Evolutionary conservation across 2,329 filamentous ascomycete species (phyloP).

Genomic region (Neocucurbitaria cava): DNA sequence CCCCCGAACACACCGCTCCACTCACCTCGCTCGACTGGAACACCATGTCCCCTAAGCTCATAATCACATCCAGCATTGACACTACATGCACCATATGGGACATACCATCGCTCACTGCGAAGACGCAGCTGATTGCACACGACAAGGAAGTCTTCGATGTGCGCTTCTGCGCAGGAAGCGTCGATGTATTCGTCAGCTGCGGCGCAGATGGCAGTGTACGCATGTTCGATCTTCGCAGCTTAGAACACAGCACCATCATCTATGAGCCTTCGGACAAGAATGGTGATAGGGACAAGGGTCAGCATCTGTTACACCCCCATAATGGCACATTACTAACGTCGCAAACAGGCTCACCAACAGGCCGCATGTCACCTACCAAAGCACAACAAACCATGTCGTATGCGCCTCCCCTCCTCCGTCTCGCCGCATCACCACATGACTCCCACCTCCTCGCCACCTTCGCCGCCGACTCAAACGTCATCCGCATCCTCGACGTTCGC

Average conservation of each 20-base stretch:
- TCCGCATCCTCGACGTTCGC: slow-evolving; percentile 93
- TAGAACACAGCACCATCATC: slow-evolving; percentile 98
- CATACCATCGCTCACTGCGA: slow-evolving; percentile 95
- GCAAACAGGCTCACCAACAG: slow-evolving; percentile 51
- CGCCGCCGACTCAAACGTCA: slow-evolving; percentile 87
- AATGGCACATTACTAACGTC: slow-evolving; percentile 6
- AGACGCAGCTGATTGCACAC: slow-evolving; percentile 97
- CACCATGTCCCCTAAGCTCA: slow-evolving; percentile 92
- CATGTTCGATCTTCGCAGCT: slow-evolving; percentile 96
- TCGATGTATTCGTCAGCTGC: slow-evolving; percentile 98
- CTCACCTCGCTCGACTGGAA: slow-evolving; percentile 98
- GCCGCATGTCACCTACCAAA: slow-evolving; percentile 73
- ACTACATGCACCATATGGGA: slow-evolving; percentile 99
- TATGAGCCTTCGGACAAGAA: slow-evolving; percentile 95
- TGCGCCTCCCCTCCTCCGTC: slow-evolving; percentile 72
- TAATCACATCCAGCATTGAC: slow-evolving; percentile 98
- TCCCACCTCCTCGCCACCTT: slow-evolving; percentile 97
- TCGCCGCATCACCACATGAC: slow-evolving; percentile 93
- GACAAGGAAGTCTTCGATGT: slow-evolving; percentile 99
- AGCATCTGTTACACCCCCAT: slow-evolving; percentile 5
- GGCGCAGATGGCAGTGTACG: slow-evolving; percentile 96
- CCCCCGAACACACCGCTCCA: slow-evolving; percentile 95
- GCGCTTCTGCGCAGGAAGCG: slow-evolving; percentile 94
- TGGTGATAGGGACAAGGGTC: slow-evolving; percentile 53
- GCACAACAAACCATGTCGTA: slow-evolving; percentile 75